Conservation (phyloP, 768 basidiomycete species). For the Podaxis sp. region DNA sequence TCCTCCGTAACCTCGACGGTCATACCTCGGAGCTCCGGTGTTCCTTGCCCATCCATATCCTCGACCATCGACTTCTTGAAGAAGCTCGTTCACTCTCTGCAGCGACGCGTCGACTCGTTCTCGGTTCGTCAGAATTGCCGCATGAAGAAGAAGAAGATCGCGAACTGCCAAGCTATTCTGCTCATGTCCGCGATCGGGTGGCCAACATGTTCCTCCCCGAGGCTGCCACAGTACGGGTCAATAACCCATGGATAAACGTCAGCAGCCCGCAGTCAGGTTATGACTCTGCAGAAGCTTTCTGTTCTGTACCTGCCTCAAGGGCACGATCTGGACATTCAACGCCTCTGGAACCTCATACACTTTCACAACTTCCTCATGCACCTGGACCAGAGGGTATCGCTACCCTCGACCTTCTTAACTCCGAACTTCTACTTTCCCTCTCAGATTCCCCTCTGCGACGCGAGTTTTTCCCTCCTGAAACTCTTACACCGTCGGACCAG, state of each 20-base stretch:
- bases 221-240: constrained; percentile 56
- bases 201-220: constrained; percentile 74
- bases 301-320: constrained; percentile 19
- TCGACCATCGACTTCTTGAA: constrained; percentile 67
- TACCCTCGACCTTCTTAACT: constrained; percentile 79
- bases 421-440: constrained; percentile 65
- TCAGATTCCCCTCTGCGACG: constrained; percentile 19
- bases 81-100: constrained; percentile 75
- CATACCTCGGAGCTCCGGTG: constrained; percentile 95
- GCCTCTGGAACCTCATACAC: constrained; percentile 35
- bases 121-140: constrained; percentile 29
- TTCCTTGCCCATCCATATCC: constrained; percentile 84
- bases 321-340: constrained; percentile 34
- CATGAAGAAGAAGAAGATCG: constrained; percentile 52
- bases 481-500: not conserved
- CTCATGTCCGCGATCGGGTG: constrained; percentile 89
- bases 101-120: constrained; percentile 71
- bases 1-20: constrained; percentile 83
- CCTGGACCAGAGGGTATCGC: constrained; percentile 43
- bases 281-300: constrained; percentile 3
- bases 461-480: constrained; percentile 2
- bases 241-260: constrained; percentile 59
- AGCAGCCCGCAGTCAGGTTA: constrained; percentile 25
- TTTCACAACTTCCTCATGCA: constrained; percentile 43
- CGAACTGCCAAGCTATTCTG: constrained; percentile 85